Evolutionary conservation across 441 rosid genomes (phyloP).

Genomic region (Gossypium trilobum): DNA sequence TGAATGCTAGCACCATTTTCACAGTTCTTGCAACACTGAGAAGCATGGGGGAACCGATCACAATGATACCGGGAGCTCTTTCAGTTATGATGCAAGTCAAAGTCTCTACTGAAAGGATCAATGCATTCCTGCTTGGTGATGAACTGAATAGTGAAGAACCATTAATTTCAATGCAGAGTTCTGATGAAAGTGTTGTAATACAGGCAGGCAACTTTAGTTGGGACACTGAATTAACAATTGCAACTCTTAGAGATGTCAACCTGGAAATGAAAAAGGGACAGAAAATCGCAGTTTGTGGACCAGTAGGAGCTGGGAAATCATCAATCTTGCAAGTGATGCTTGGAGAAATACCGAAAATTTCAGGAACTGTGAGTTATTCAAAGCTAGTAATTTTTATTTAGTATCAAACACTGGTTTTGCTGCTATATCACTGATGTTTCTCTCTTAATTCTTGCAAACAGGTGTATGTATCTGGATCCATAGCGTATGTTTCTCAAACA

Average conservation of each 20-base stretch:
- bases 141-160: slow-evolving; percentile 40
- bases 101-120: slow-evolving; percentile 65
- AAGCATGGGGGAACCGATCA: slow-evolving; percentile 67
- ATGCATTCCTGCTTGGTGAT: slow-evolving; percentile 53
- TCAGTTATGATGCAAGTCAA: slow-evolving; percentile 66
- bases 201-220: slow-evolving; percentile 60
- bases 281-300: slow-evolving; percentile 74
- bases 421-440: slow-evolving; percentile 9
- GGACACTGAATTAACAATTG: slow-evolving; percentile 40
- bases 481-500: slow-evolving; percentile 83
- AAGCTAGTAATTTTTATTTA: slow-evolving; percentile 15
- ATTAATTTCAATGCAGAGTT: slow-evolving; percentile 17
- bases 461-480: slow-evolving; percentile 50
- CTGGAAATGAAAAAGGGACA: slow-evolving; percentile 41
- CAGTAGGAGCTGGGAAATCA: slow-evolving; percentile 82
- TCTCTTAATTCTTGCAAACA: slow-evolving; percentile 17
- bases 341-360: slow-evolving; percentile 62
- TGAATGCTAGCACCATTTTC: slow-evolving; percentile 73
- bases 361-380: slow-evolving; percentile 59
- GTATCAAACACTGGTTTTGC: too few relatives aligned
- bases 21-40: slow-evolving; percentile 69
- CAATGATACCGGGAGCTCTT: slow-evolving; percentile 66
- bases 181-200: slow-evolving; percentile 34
- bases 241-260: slow-evolving; percentile 39
- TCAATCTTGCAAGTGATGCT: slow-evolving; percentile 67